Conservation (phyloP, 441 rosid species). For the Flueggea neowawraea region DNA sequence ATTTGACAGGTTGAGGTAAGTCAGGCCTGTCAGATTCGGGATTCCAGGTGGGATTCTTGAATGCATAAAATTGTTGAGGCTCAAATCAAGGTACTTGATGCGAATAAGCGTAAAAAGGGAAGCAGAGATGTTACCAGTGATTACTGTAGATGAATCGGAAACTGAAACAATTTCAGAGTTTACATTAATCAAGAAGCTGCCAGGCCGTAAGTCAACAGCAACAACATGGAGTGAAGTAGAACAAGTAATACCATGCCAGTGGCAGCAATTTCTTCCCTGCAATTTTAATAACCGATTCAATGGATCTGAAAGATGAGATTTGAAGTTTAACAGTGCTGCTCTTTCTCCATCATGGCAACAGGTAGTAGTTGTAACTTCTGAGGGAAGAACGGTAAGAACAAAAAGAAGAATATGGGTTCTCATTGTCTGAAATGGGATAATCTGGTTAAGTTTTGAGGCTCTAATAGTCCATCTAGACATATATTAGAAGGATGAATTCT, state of each 20-base stretch:
- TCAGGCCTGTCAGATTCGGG: constrained; percentile 17
- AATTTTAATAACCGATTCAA: constrained; percentile 19
- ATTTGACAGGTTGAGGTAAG: constrained; percentile 24
- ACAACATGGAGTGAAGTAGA: constrained; percentile 17
- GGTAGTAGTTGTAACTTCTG: too few relatives aligned
- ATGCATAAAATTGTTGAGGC: constrained; percentile 25
- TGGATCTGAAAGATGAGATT: constrained; percentile 20
- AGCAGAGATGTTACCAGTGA: constrained; percentile 15
- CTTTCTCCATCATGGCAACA: constrained; percentile 23
- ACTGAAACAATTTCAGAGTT: constrained; percentile 12
- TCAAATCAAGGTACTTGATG: constrained; percentile 19
- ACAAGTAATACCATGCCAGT: constrained; percentile 20
- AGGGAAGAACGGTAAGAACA: too few relatives aligned
- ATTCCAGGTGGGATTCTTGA: constrained; percentile 16
- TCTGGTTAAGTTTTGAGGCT: too few relatives aligned
- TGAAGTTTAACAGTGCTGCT: constrained; percentile 22
- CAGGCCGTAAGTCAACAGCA: constrained; percentile 13
- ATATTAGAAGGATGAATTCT: too few relatives aligned
- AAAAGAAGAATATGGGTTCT: too few relatives aligned
- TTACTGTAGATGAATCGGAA: constrained; percentile 11
- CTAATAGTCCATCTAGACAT: too few relatives aligned
- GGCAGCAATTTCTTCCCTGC: constrained; percentile 27
- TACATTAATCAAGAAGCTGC: constrained; percentile 1
- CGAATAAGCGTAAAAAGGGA: constrained; percentile 17
- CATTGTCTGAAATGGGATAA: too few relatives aligned